Percentiles rank a stretch among this genome's conserved stretches.
phyloP scores from a whole-genome alignment of 2,329 filamentous ascomycete genomes.

The Aspergillus nomiae region DNA sequence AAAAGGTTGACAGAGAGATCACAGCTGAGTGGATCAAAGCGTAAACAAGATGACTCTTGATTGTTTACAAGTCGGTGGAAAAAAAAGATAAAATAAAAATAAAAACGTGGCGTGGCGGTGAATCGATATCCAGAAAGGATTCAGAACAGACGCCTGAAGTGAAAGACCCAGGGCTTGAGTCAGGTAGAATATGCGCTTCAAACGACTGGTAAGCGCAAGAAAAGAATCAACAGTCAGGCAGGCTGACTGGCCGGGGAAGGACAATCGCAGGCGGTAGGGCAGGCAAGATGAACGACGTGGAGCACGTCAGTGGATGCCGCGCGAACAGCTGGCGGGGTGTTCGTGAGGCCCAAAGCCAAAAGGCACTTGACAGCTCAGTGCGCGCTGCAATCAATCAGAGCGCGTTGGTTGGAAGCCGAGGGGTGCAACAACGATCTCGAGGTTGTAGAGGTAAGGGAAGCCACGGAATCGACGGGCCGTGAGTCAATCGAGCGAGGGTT shows the following conservation, averaged over 20 bases:
- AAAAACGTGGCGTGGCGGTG: slow-evolving; percentile 22
- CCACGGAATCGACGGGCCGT: background rate
- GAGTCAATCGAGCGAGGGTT: background rate
- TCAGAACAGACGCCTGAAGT: background rate
- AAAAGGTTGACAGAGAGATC: background rate
- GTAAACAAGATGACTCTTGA: slow-evolving; percentile 10
- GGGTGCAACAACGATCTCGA: slow-evolving; percentile 20
- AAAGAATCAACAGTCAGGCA: background rate
- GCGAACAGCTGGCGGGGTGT: slow-evolving; percentile 18
- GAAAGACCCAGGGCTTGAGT: background rate
- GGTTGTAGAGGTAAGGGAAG: slow-evolving; percentile 5
- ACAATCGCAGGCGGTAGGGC: slow-evolving; percentile 21
- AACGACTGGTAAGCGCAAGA: slow-evolving; percentile 16
- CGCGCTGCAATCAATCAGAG: slow-evolving; percentile 15
- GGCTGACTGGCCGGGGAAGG: slow-evolving; percentile 9
- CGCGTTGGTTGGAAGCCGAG: slow-evolving; percentile 31
- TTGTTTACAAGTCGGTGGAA: slow-evolving; percentile 4
- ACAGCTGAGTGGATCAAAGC: background rate
- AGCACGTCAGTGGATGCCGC: slow-evolving; percentile 20
- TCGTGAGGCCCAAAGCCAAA: slow-evolving; percentile 16
- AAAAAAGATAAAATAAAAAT: background rate
- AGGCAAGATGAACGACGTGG: slow-evolving; percentile 24
- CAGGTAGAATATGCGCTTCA: slow-evolving; percentile 1
- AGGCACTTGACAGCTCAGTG: slow-evolving; percentile 23
- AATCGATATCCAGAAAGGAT: slow-evolving; percentile 5